Evolutionary conservation across 805 yeast species (phyloP).

Genomic region (Isabelozyma heimii): DNA sequence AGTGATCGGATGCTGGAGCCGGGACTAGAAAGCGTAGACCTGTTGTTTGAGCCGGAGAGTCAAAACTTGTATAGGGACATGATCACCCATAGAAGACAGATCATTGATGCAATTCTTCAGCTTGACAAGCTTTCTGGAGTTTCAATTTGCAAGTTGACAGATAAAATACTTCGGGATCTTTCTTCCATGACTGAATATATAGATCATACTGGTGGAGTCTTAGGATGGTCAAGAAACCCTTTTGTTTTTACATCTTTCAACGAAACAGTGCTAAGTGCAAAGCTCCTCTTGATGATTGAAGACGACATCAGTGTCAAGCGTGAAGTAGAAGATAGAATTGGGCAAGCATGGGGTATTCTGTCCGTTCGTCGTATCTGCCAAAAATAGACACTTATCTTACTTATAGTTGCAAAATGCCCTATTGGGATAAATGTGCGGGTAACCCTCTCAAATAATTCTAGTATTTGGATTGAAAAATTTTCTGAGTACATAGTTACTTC

Average conservation of each 20-base stretch:
- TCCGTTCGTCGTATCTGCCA: not conserved
- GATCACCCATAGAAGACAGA: slow-evolving; percentile 7
- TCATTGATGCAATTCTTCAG: not conserved
- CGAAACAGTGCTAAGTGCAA: slow-evolving; percentile 1
- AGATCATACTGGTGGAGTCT: slow-evolving; percentile 4
- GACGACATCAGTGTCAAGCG: not conserved
- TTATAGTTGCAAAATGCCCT: slow-evolving; percentile 1
- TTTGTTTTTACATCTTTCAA: slow-evolving; percentile 5
- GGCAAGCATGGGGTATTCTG: too few relatives aligned
- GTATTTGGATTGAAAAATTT: not conserved
- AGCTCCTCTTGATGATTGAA: not conserved
- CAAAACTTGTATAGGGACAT: slow-evolving; percentile 64
- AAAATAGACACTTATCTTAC: not conserved
- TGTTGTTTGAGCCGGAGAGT: slow-evolving; percentile 65
- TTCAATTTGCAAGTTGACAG: not conserved
- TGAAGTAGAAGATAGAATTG: not conserved
- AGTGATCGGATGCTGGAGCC: not conserved
- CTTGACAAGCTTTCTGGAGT: not conserved
- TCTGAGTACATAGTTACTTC: not conserved
- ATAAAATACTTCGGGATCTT: slow-evolving; percentile 1
- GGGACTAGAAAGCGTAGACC: slow-evolving; percentile 16
- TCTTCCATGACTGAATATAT: not conserved
- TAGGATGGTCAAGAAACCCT: slow-evolving; percentile 14
- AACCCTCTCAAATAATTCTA: not conserved
- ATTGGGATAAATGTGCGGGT: not conserved